Conservation (phyloP, 306 rosid species). For the Ormosia emarginata region DNA sequence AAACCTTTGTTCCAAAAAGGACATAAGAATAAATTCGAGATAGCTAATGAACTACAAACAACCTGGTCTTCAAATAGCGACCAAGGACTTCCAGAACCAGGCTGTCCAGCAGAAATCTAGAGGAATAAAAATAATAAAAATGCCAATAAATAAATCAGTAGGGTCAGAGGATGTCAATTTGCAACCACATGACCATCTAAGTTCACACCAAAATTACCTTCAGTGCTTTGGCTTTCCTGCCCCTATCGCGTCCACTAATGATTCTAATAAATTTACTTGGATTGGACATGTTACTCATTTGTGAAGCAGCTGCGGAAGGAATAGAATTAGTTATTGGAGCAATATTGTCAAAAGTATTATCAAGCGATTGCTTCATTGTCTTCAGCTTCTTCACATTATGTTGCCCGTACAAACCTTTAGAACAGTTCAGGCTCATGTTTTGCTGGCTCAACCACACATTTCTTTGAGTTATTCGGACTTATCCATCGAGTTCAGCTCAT, state of each 20-base stretch:
- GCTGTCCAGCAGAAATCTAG: slow-evolving; percentile 71
- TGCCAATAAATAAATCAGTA: slow-evolving; percentile 9
- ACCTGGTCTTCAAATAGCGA: slow-evolving; percentile 96
- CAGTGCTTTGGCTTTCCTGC: slow-evolving; percentile 62
- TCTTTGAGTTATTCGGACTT: too few relatives aligned
- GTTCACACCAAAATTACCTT: slow-evolving; percentile 59
- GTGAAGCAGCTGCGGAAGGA: slow-evolving; percentile 95
- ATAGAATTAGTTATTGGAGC: slow-evolving; percentile 67
- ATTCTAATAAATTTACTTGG: slow-evolving; percentile 76
- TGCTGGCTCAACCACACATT: too few relatives aligned
- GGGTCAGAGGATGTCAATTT: neutral
- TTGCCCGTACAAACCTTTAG: slow-evolving; percentile 75
- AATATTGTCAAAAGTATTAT: slow-evolving; percentile 65
- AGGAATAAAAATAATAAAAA: neutral
- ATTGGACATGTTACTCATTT: slow-evolving; percentile 89
- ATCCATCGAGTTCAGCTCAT: too few relatives aligned
- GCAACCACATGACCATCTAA: neutral
- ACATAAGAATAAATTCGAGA: neutral
- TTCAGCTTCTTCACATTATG: slow-evolving; percentile 75
- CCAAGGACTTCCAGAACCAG: slow-evolving; percentile 91
- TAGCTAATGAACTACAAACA: neutral
- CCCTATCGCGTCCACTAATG: slow-evolving; percentile 89
- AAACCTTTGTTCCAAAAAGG: neutral
- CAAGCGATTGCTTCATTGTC: slow-evolving; percentile 66
- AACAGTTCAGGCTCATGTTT: too few relatives aligned